These are phyloP conservation scores for Chrysopogon serrulatus DNA, from an alignment of 176 grass and related monocot genomes.

Conservation along the genomic window DNA sequence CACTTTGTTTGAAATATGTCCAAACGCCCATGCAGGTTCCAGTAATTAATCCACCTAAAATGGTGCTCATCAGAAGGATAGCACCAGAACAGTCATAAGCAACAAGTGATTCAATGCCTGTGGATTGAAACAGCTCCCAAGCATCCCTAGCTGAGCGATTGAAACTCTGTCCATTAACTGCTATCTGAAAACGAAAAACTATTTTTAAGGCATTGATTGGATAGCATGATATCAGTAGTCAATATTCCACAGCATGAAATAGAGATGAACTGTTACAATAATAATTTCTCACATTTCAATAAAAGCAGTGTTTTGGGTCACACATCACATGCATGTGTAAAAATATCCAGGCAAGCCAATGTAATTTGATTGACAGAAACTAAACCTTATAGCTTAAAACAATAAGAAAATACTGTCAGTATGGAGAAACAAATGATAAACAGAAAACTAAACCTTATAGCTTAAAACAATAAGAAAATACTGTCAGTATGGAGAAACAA, in stretches of 20 bases:
- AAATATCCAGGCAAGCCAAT: neutral
- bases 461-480: too few species aligned
- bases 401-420: too few species aligned
- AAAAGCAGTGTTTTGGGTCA: neutral
- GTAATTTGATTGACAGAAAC: neutral
- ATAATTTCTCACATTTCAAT: neutral
- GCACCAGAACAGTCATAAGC: constrained; percentile 99
- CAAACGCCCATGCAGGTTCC: constrained; percentile 90
- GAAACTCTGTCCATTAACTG: constrained; percentile 84
- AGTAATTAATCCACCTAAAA: constrained; percentile 89
- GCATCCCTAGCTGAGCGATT: constrained; percentile 92
- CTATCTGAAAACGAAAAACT: constrained; percentile 63
- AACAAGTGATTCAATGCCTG: constrained; percentile 84
- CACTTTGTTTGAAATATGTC: constrained; percentile 81
- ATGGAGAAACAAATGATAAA: too few species aligned
- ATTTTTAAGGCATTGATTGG: neutral
- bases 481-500: neutral
- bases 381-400: neutral
- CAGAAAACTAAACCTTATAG: too few species aligned
- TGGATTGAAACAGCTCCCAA: constrained; percentile 98
- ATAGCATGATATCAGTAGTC: neutral
- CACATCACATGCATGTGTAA: neutral
- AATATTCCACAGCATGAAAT: neutral
- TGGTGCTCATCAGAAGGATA: constrained; percentile 84
- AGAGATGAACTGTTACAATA: neutral